These are phyloP conservation scores for Moniliella sp. DNA, from an alignment of 1,284 basidiomycete genomes.

Conservation along the genomic window DNA sequence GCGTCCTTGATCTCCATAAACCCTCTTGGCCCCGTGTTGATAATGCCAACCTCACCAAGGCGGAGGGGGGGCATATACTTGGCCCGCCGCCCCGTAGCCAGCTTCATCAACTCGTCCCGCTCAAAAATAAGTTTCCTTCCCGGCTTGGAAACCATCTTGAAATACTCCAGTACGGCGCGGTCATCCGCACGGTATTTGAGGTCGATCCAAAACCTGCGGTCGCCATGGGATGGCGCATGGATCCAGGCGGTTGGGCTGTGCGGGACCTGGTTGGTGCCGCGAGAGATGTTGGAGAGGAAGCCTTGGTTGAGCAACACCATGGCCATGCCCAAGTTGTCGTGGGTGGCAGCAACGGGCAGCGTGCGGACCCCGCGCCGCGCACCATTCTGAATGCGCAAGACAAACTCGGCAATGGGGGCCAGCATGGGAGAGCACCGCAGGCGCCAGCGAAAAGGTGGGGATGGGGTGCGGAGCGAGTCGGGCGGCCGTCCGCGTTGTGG, in stretches of 20 bases:
- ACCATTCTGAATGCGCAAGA: constrained; percentile 64
- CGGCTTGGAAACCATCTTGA: constrained; percentile 54
- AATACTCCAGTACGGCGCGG: constrained; percentile 50
- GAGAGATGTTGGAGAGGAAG: constrained; percentile 56
- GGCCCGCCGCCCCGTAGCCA: constrained; percentile 40
- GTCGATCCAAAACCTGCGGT: constrained; percentile 57
- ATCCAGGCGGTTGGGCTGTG: constrained; percentile 47
- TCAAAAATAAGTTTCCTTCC: constrained; percentile 55
- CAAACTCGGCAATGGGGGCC: too few species aligned
- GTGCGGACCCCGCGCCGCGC: constrained; percentile 56
- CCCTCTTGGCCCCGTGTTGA: constrained; percentile 43
- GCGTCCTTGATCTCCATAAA: constrained; percentile 36
- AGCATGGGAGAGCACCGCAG: too few species aligned
- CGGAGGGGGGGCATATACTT: constrained; percentile 49
- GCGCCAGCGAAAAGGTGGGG: too few species aligned
- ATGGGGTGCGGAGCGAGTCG: too few species aligned
- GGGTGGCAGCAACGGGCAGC: constrained; percentile 55
- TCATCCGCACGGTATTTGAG: constrained; percentile 65
- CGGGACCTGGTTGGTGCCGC: constrained; percentile 51
- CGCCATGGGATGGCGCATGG: constrained; percentile 34
- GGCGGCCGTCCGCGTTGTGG: too few species aligned
- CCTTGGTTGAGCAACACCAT: constrained; percentile 65
- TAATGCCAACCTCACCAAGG: constrained; percentile 67
- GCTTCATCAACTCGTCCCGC: constrained; percentile 46
- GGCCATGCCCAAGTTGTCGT: constrained; percentile 59